Evolutionary conservation across 1,284 basidiomycete genomes (phyloP), one percentile per base, ranked within the genome.

Genomic region (Anthracocystis setariae): DNA sequence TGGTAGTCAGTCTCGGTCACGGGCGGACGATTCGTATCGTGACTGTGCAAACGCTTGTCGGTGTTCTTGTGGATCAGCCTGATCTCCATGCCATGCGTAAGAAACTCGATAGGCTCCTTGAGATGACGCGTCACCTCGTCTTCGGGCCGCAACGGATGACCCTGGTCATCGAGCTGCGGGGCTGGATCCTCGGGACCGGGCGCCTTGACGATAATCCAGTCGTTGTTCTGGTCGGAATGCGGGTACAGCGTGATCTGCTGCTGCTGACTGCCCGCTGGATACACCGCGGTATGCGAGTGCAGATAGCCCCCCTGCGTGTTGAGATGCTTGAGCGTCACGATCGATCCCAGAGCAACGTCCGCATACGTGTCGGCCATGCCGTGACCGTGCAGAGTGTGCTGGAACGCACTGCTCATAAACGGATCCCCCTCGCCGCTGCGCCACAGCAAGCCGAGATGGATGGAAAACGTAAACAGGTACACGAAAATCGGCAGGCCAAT

Each of bases 1-100:
- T 98, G 96, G 86, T 97, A 99, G 76, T 99, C 96, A 53, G 96
- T 93, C 61, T 98, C 95, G 46, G 92, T 94, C n/a, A 98, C 89
- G 15, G 94, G 94, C 3, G 96, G 92, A 37, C 95, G 90, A 59
- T 77, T 62, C 73, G 91, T 85, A 75, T 97, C 94, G 84, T 99
- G 96, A 46, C 92, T 94, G 85, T 98, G 96, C 5, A 98, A 87
- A 52, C 90, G 88, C 84, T 93, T 95, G 73, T 91, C 87, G 0
- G 94, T 95, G 23, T 86, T 56, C 44, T 89, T 85, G 84, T 98
- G 96, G 45, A 90, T 87, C 32, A 99, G 86, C 73, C 92, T 92
- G 85, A 99, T 87, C 76, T 90, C 89, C 72, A 87, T 87, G 12
- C 89, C 89, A 21, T 90, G 85, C 18, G 85, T 86, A 76, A 98